These are phyloP conservation scores for Phylloporus sp. DNA, from an alignment of 768 basidiomycete genomes.

Conservation along the genomic window DNA sequence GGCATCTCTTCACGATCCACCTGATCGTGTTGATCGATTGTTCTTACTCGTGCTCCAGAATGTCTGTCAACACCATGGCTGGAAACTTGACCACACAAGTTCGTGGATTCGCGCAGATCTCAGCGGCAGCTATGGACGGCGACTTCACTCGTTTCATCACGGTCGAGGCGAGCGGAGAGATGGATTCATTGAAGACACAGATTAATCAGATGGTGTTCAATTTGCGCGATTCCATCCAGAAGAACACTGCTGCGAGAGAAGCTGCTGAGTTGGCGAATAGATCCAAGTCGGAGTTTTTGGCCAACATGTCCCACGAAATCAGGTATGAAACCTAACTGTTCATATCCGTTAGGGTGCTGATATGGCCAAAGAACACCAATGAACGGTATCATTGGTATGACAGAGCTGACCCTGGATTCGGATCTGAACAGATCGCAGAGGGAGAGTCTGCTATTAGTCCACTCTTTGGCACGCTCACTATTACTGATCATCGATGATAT, in stretches of 20 bases:
- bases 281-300: constrained; percentile 96
- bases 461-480: constrained; percentile 88
- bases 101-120: constrained; percentile 97
- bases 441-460: constrained; percentile 93
- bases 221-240: constrained; percentile 93
- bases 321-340: constrained; percentile 50
- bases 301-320: constrained; percentile 98
- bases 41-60: constrained; percentile 40
- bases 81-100: constrained; percentile 97
- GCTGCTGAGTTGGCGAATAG: constrained; percentile 98
- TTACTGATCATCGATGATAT: constrained; percentile 98
- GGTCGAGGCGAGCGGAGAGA: constrained; percentile 96
- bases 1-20: background rate
- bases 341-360: constrained; percentile 8
- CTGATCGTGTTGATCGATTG: background rate
- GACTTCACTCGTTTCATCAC: constrained; percentile 99
- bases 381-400: constrained; percentile 99
- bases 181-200: constrained; percentile 99
- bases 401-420: constrained; percentile 93
- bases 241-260: constrained; percentile 96
- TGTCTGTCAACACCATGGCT: constrained; percentile 98
- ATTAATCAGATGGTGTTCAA: constrained; percentile 99
- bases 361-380: constrained; percentile 79
- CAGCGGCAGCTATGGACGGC: constrained; percentile 96
- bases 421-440: constrained; percentile 92